Evolutionary conservation across 371 early-diverging fungal species (phyloP), one percentile per base, ranked within the genome.

Genomic region (Mucor plumbeus): DNA sequence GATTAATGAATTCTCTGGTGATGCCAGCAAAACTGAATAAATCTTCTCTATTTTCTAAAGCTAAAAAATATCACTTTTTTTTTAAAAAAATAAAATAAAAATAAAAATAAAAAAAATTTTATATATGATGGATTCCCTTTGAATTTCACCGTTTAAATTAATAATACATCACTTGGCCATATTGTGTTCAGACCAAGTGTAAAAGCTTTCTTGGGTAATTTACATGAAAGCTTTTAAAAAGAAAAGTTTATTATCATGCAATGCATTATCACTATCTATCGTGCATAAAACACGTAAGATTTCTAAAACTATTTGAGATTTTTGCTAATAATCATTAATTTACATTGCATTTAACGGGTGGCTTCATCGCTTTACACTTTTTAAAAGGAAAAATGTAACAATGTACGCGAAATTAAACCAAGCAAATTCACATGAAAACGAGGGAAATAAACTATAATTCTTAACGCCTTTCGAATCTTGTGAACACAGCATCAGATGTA

Each of bases 11-110:
- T 59, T 70, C 35, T 11, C 63, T 31, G 47, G 65, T 61, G 61
- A 44, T 66, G 60, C 54, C 34, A 47, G n/a, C 55, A 66, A 64
- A 57, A 61, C 50, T 35, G 64, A 69, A 35, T 67, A 61, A 67
- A 50, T 38, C 31, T 38, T 38, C 5, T 7, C 38, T 53, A 14
- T 8, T 31, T 21, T 26, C 19, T n/a, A n/a, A n/a, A 26, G 5
- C 31, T 26, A 15, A 48, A 48, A 17, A 26, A 21, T 0, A 14
- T 11, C 8, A 6, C 31, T 53, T 10, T 41, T 6, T 53, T 53
- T 26, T 26, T 26, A 1, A 26, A 26, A 26, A 21, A 53, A 53
- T 31, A 4, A 19, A 53, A 53, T 31, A 53, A 53, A 26, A 53
- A 50, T 11, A 53, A 4, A 19, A 53, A 53, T 31, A 53, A 53